These are phyloP conservation scores for Chaetomiaceae sp. DNA, from an alignment of 2,329 filamentous ascomycete genomes.

Conservation along the genomic window DNA sequence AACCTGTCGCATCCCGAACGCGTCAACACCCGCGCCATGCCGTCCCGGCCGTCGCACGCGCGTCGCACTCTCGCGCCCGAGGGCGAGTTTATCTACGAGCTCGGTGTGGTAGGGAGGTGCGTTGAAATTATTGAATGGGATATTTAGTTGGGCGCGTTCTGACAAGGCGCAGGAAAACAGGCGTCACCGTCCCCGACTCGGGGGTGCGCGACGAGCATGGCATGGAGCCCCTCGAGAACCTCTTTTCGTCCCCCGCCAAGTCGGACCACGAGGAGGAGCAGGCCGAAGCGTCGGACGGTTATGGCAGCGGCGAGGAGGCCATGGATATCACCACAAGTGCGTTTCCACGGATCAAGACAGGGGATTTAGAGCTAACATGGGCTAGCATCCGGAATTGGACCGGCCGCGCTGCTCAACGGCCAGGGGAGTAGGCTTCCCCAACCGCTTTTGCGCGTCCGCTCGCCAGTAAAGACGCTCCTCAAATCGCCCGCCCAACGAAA, in stretches of 20 bases:
- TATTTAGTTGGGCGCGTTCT: too few relatives aligned
- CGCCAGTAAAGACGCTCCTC: slow-evolving; percentile 60
- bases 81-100: slow-evolving; percentile 45
- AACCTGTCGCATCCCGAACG: not conserved
- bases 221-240: slow-evolving; percentile 78
- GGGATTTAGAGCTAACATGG: slow-evolving; percentile 13
- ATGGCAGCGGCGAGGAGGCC: slow-evolving; percentile 40
- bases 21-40: slow-evolving; percentile 30
- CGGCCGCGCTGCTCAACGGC: slow-evolving; percentile 48
- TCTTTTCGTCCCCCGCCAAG: slow-evolving; percentile 76
- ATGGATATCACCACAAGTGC: slow-evolving; percentile 46
- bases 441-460: slow-evolving; percentile 42
- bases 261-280: slow-evolving; percentile 31
- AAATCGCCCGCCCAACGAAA: slow-evolving; percentile 59
- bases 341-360: not conserved
- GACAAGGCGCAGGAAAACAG: slow-evolving; percentile 68
- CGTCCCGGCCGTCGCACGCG: slow-evolving; percentile 34
- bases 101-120: slow-evolving; percentile 50
- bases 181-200: slow-evolving; percentile 71
- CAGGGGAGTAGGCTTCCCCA: slow-evolving; percentile 46
- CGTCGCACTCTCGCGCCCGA: slow-evolving; percentile 35
- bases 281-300: slow-evolving; percentile 17
- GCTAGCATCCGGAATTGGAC: slow-evolving; percentile 41
- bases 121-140: too few relatives aligned
- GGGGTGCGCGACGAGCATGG: slow-evolving; percentile 86